Conservation (phyloP, 2,329 filamentous ascomycete genomes). For the Diplodia scrobiculata region DNA sequence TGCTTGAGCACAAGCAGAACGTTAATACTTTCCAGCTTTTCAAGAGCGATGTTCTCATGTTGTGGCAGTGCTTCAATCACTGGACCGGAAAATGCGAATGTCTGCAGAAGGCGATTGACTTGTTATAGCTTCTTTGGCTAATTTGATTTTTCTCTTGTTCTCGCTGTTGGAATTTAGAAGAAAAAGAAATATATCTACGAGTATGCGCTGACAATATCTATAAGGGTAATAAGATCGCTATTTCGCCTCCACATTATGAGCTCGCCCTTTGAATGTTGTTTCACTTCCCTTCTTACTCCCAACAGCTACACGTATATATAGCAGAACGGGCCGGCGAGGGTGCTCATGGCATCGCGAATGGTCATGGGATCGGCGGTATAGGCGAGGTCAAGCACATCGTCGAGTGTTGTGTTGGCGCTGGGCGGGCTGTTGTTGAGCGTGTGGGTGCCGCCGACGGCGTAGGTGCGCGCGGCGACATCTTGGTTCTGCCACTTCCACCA, state of each 20-base stretch:
- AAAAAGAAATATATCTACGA: background rate
- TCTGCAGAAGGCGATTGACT: background rate
- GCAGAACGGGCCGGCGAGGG: slow-evolving; percentile 51
- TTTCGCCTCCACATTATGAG: background rate
- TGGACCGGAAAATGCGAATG: background rate
- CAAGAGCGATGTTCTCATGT: too few species aligned
- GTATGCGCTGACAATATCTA: background rate
- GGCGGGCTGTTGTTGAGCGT: slow-evolving; percentile 51
- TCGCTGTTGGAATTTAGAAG: background rate
- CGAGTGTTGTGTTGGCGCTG: slow-evolving; percentile 50
- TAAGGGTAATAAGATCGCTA: background rate
- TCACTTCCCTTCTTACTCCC: too few species aligned
- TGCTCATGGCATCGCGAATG: slow-evolving; percentile 48
- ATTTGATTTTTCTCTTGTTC: background rate
- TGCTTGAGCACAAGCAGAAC: too few species aligned
- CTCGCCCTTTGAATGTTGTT: background rate
- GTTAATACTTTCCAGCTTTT: too few species aligned
- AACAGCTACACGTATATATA: slow-evolving; percentile 45
- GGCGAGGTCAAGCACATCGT: slow-evolving; percentile 48
- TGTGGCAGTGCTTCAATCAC: too few species aligned
- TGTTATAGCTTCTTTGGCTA: background rate
- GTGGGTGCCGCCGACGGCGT: slow-evolving; percentile 49
- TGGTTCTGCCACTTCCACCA: slow-evolving; percentile 58
- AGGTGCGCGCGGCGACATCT: slow-evolving; percentile 44
- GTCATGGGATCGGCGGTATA: slow-evolving; percentile 39